These are phyloP conservation scores for Lentinula guzmanii DNA, from an alignment of 768 basidiomycete species.

Conservation along the genomic window DNA sequence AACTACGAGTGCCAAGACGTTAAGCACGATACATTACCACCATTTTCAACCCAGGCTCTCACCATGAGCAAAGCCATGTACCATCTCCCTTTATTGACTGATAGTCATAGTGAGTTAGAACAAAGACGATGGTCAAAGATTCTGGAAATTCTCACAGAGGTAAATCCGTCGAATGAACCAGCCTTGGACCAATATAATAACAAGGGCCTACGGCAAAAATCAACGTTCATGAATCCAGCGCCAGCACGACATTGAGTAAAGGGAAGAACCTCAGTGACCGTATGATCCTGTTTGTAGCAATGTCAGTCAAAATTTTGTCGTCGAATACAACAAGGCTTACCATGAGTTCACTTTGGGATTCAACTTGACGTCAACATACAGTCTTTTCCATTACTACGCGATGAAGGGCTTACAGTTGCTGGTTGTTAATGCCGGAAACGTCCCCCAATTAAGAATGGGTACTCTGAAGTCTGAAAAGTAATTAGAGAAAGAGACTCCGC, in stretches of 20 bases:
- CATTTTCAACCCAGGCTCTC: neutral
- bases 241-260: neutral
- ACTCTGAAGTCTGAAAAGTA: neutral
- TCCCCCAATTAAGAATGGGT: neutral
- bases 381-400: neutral
- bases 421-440: neutral
- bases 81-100: neutral
- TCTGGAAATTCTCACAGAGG: neutral
- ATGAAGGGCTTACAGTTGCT: neutral
- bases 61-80: neutral
- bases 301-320: neutral
- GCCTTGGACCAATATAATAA: neutral
- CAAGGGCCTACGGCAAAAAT: neutral
- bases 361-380: neutral
- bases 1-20: neutral
- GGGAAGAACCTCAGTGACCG: neutral
- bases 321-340: neutral
- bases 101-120: neutral
- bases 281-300: neutral
- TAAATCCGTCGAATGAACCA: neutral
- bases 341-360: neutral
- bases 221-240: neutral
- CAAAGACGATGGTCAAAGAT: neutral
- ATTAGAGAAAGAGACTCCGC: too few relatives aligned
- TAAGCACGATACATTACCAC: neutral